A percentile compares a stretch with the other conserved stretches of the same genome.
These are phyloP conservation scores for Trichoderma koningiopsis DNA, from an alignment of 2,329 filamentous ascomycete genomes.

Conservation along the genomic window DNA sequence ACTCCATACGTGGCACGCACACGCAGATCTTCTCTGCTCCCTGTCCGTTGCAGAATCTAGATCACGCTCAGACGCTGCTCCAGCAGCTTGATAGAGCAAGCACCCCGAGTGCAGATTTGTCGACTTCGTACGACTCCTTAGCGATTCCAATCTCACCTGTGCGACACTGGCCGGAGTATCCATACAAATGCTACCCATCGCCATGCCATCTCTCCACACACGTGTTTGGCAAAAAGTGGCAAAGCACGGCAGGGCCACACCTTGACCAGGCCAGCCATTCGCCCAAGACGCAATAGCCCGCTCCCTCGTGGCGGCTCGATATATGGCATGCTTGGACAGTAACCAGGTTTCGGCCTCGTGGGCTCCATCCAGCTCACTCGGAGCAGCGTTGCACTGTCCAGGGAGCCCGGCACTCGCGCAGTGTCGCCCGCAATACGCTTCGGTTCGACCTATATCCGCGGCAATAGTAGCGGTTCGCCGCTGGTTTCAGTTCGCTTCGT, in stretches of 20 bases:
- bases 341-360: background rate
- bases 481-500: background rate
- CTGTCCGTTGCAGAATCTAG: background rate
- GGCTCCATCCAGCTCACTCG: background rate
- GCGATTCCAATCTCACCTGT: background rate
- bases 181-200: background rate
- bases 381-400: background rate
- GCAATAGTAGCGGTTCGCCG: background rate
- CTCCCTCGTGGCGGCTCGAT: background rate
- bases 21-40: background rate
- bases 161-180: background rate
- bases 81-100: background rate
- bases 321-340: background rate
- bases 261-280: background rate
- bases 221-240: background rate
- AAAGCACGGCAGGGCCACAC: background rate
- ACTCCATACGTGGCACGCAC: background rate
- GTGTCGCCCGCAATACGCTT: background rate
- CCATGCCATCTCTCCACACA: background rate
- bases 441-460: background rate
- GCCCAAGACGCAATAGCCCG: background rate
- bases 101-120: background rate
- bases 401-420: background rate
- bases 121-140: background rate
- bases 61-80: background rate